Conservation (phyloP, 2,329 filamentous ascomycete genomes). For the Alternaria brassicicola region DNA sequence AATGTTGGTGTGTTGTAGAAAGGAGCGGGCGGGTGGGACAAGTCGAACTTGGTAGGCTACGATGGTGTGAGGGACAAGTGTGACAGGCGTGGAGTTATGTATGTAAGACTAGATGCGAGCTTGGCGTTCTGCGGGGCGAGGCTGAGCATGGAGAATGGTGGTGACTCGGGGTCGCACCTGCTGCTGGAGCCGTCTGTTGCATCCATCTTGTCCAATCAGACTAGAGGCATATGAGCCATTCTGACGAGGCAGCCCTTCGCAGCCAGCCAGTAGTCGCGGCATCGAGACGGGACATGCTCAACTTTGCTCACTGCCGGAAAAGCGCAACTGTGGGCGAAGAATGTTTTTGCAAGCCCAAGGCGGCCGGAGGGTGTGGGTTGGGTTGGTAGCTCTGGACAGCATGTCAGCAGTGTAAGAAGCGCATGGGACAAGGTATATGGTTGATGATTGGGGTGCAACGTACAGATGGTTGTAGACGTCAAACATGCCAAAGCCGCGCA, state of each 20-base stretch:
- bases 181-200: neutral
- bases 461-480: neutral
- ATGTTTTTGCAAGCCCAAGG: neutral
- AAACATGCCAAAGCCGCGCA: neutral
- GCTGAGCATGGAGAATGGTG: neutral
- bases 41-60: neutral
- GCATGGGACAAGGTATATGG: neutral
- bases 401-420: neutral
- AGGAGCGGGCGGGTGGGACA: neutral
- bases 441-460: neutral
- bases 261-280: neutral
- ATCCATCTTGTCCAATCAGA: neutral
- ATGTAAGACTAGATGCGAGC: neutral
- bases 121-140: neutral
- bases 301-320: neutral
- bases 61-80: neutral
- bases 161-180: neutral
- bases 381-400: neutral
- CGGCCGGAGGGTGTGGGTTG: neutral
- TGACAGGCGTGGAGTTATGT: neutral
- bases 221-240: neutral
- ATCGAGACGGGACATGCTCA: too few species aligned
- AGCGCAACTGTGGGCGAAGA: neutral
- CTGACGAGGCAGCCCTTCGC: neutral
- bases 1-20: neutral